Evolutionary conservation across 768 basidiomycete genomes (phyloP).

Genomic region (Suillus variegatus): DNA sequence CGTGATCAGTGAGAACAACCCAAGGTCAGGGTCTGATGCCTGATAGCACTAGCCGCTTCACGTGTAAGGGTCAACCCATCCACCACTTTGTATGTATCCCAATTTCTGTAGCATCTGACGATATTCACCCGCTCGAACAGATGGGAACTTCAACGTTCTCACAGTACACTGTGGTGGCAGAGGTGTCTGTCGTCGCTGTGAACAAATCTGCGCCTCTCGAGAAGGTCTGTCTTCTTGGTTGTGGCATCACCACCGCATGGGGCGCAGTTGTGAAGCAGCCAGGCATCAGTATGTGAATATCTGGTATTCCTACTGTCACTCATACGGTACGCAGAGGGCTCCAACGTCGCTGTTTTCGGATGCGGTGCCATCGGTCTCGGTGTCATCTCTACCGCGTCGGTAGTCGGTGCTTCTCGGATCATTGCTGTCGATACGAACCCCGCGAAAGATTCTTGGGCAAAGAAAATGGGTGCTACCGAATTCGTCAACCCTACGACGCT

Average conservation of each 20-base stretch:
- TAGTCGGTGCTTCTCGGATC: constrained; percentile 82
- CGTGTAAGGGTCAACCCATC: constrained; percentile 81
- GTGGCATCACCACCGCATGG: constrained; percentile 98
- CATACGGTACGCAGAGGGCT: constrained; percentile 55
- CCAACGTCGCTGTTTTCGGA: constrained; percentile 92
- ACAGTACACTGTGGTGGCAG: constrained; percentile 98
- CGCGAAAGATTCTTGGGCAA: constrained; percentile 83
- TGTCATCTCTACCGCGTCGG: constrained; percentile 76
- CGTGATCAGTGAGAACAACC: constrained; percentile 74
- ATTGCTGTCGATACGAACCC: constrained; percentile 93
- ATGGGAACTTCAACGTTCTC: constrained; percentile 99
- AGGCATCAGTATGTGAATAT: constrained; percentile 63
- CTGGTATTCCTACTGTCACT: neutral
- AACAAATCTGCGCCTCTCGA: constrained; percentile 85
- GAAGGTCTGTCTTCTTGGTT: constrained; percentile 95
- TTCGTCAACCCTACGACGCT: constrained; percentile 84
- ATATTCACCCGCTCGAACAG: constrained; percentile 39
- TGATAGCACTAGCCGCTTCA: constrained; percentile 86
- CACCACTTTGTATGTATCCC: constrained; percentile 79
- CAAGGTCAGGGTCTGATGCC: constrained; percentile 97
- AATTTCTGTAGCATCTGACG: neutral
- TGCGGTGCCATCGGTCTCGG: constrained; percentile 97
- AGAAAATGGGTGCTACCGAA: constrained; percentile 92
- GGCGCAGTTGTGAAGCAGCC: constrained; percentile 92
- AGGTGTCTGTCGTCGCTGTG: constrained; percentile 94